Conservation (phyloP, 441 rosid species). For the Gossypium aridum region DNA sequence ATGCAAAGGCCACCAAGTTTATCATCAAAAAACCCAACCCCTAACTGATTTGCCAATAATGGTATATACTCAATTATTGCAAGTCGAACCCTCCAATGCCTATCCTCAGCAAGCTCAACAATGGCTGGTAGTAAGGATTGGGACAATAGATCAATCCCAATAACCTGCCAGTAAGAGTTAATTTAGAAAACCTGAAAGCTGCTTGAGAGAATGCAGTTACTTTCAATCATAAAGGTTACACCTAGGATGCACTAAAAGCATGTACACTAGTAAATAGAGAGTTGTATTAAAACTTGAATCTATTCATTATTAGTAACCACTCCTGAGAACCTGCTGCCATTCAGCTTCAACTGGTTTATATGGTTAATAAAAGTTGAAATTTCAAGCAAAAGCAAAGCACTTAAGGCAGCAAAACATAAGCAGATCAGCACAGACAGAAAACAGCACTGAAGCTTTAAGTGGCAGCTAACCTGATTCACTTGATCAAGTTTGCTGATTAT, state of each 20-base stretch:
- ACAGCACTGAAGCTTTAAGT: slow-evolving; percentile 2
- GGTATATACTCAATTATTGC: slow-evolving; percentile 99
- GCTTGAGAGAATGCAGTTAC: background rate
- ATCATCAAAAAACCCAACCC: slow-evolving; percentile 85
- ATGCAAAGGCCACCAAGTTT: slow-evolving; percentile 94
- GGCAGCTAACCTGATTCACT: slow-evolving; percentile 79
- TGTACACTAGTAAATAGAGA: background rate
- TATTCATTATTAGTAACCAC: background rate
- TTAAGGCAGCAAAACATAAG: background rate
- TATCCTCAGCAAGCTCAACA: slow-evolving; percentile 98
- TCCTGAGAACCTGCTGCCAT: background rate
- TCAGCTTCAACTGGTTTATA: background rate
- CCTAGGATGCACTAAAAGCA: background rate
- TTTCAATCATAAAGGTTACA: background rate
- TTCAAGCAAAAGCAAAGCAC: slow-evolving; percentile 2
- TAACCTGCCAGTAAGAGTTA: slow-evolving; percentile 48
- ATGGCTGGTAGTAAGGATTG: slow-evolving; percentile 95
- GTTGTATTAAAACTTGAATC: background rate
- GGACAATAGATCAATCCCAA: slow-evolving; percentile 92
- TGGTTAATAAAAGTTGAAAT: background rate
- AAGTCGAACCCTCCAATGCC: slow-evolving; percentile 98
- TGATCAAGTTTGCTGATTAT: slow-evolving; percentile 97
- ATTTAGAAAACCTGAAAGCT: slow-evolving; percentile 11
- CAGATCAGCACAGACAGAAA: background rate
- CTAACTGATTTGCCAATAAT: slow-evolving; percentile 91